Evolutionary conservation across 768 basidiomycete species (phyloP).

Genomic region (Hirschioporus abietinus): DNA sequence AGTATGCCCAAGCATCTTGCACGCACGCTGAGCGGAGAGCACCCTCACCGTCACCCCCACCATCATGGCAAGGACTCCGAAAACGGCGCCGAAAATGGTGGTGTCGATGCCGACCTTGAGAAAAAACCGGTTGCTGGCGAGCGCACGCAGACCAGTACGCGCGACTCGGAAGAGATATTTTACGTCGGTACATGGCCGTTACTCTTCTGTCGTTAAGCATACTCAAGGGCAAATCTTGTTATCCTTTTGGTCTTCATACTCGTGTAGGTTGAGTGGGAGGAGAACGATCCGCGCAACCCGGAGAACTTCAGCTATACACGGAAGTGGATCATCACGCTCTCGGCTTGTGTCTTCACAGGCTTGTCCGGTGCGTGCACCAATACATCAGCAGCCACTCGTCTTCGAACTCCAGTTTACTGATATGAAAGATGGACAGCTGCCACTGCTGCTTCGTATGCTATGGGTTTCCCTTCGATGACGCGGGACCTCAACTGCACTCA

Average conservation of each 20-base stretch:
- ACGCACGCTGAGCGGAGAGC: constrained; percentile 26
- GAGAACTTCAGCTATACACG: constrained; percentile 23
- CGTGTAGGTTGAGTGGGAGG: constrained; percentile 29
- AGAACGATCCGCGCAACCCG: constrained; percentile 28
- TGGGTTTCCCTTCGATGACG: constrained; percentile 56
- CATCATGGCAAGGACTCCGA: constrained; percentile 6
- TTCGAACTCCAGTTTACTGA: constrained; percentile 7
- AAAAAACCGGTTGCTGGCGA: constrained; percentile 13
- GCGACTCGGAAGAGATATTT: neutral
- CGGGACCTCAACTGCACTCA: constrained; percentile 28
- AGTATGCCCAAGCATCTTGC: constrained; percentile 15
- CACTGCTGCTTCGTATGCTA: constrained; percentile 44
- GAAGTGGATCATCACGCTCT: constrained; percentile 37
- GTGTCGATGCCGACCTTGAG: constrained; percentile 11
- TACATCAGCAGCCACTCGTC: neutral
- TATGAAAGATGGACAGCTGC: constrained; percentile 32
- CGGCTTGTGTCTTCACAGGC: constrained; percentile 43
- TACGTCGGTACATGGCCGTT: neutral
- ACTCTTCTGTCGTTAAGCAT: neutral
- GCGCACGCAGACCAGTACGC: neutral
- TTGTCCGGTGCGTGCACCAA: constrained; percentile 35
- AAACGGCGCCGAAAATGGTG: constrained; percentile 1
- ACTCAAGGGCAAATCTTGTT: constrained; percentile 4
- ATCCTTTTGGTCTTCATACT: neutral
- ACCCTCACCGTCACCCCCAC: constrained; percentile 20